Percentiles rank a stretch among this genome's conserved stretches.
These are phyloP conservation scores for Penicillium brevicompactum DNA, from an alignment of 2,329 filamentous ascomycete genomes.

Conservation along the genomic window DNA sequence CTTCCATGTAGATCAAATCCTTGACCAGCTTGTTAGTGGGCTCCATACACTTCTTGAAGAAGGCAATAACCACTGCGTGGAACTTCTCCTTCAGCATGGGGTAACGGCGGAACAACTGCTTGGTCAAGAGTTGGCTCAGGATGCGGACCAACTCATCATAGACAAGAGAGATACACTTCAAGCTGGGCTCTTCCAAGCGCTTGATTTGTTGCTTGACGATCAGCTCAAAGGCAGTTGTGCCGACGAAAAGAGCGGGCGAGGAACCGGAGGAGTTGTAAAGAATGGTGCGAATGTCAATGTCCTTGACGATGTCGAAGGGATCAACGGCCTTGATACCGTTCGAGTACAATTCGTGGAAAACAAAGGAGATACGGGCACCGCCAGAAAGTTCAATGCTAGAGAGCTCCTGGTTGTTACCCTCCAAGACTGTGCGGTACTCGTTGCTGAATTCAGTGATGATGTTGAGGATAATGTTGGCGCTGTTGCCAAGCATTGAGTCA, in stretches of 20 bases:
- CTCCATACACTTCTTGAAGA: conserved; percentile 98
- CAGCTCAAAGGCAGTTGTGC: conserved; percentile 95
- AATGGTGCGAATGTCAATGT: conserved; percentile 94
- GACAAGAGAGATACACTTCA: conserved; percentile 96
- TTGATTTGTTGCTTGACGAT: conserved; percentile 99
- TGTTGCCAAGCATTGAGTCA: conserved; percentile 94
- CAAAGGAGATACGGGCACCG: conserved; percentile 97
- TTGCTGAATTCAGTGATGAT: conserved; percentile 99
- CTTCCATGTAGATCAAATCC: conserved; percentile 92
- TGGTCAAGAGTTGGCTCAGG: conserved; percentile 82
- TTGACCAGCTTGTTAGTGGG: conserved; percentile 95
- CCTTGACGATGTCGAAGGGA: conserved; percentile 96
- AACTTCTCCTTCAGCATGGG: conserved; percentile 96
- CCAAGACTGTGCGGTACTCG: conserved; percentile 93
- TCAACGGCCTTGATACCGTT: conserved; percentile 98
- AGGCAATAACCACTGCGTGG: conserved; percentile 84
- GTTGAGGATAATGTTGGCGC: conserved; percentile 92
- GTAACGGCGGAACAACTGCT: conserved; percentile 88
- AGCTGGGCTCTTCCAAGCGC: conserved; percentile 89
- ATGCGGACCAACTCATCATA: conserved; percentile 98
- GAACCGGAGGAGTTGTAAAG: conserved; percentile 99
- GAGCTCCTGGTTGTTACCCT: conserved; percentile 94
- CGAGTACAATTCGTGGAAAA: conserved; percentile 97
- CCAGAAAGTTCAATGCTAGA: conserved; percentile 94
- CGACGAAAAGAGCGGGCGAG: conserved; percentile 93